phyloP scores from a whole-genome alignment of 2,329 filamentous ascomycete species.

The Hymenoscyphus linearis region DNA sequence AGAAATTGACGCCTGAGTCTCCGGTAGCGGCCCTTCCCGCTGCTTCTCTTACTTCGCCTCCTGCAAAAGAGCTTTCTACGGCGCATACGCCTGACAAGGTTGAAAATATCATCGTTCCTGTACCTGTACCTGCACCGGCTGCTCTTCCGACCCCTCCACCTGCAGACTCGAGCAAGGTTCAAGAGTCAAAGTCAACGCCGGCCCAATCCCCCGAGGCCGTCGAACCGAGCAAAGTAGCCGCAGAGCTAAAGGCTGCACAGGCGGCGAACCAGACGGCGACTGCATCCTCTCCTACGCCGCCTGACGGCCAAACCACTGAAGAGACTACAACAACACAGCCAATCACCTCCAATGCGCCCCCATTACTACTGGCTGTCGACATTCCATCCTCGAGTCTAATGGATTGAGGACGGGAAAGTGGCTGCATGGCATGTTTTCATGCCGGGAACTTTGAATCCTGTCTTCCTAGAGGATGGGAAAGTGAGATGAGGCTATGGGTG shows the following conservation, averaged over 20 bases:
- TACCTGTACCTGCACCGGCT: background rate
- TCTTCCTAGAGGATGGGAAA: background rate
- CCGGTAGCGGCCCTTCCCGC: background rate
- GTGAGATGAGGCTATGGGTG: background rate
- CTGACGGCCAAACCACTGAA: background rate
- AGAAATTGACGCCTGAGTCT: slow-evolving; percentile 33
- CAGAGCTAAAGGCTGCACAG: background rate
- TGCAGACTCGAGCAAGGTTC: background rate
- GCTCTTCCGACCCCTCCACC: background rate
- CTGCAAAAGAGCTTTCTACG: background rate
- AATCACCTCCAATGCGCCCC: background rate
- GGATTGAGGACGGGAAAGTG: background rate
- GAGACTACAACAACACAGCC: background rate
- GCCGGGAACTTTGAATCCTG: background rate
- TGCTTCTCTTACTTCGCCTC: background rate
- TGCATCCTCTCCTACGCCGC: background rate
- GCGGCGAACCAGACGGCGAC: background rate
- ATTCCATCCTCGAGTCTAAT: background rate
- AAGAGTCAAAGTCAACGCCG: background rate
- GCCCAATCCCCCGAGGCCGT: background rate
- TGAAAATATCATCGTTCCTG: background rate
- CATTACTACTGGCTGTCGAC: background rate
- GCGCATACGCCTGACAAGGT: background rate
- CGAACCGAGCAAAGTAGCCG: background rate
- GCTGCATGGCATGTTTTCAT: background rate